Evolutionary conservation across 192 early-diverging fungal species (phyloP).

Genomic region (Phycomyces blakesleeanus): DNA sequence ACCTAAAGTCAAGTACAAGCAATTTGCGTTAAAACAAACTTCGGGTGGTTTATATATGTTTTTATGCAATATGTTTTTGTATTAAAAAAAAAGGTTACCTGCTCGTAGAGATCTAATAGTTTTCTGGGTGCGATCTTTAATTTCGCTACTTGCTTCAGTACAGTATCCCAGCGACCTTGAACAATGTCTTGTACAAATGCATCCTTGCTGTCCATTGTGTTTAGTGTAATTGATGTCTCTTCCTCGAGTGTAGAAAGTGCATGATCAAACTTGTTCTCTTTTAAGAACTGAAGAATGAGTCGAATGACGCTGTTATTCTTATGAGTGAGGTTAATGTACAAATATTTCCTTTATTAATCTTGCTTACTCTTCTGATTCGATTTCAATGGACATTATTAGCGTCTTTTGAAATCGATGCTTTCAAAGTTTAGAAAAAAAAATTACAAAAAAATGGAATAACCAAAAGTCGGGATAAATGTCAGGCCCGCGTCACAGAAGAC

Average conservation of each 20-base stretch:
- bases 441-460: background rate
- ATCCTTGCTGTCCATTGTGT: constrained; percentile 81
- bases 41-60: no score
- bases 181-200: constrained; percentile 70
- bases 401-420: background rate
- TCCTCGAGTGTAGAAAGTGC: constrained; percentile 71
- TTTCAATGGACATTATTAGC: constrained; percentile 25
- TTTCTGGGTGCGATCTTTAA: constrained; percentile 69
- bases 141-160: constrained; percentile 71
- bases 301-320: constrained; percentile 66
- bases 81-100: constrained; percentile 38
- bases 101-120: constrained; percentile 88
- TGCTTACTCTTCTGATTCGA: constrained; percentile 35
- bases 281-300: constrained; percentile 89
- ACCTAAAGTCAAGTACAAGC: constrained; percentile 44
- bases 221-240: constrained; percentile 77
- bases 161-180: constrained; percentile 87
- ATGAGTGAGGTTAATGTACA: constrained; percentile 12
- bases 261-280: constrained; percentile 78
- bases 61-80: no score
- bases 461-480: constrained; percentile 2
- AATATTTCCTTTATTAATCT: background rate
- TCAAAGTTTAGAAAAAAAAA: background rate
- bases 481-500: background rate
- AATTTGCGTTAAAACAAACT: no score